phyloP scores from a whole-genome alignment of 768 basidiomycete species.

The Auricularia sp. region DNA sequence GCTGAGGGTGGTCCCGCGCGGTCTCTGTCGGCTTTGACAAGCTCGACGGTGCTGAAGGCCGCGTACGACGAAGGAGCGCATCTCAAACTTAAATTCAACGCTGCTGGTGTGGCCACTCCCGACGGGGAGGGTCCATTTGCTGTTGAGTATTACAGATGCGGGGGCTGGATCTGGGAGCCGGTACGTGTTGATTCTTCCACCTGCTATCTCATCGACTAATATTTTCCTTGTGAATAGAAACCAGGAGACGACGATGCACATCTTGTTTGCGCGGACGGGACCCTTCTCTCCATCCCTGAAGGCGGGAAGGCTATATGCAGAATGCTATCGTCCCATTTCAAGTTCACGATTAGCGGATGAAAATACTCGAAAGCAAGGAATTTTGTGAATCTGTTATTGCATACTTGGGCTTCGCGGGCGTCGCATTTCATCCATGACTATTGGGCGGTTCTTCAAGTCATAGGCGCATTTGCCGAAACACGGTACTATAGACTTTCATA shows the following conservation, averaged over 20 bases:
- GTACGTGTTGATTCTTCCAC: conserved; percentile 32
- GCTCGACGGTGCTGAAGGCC: conserved; percentile 42
- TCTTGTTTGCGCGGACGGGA: conserved; percentile 72
- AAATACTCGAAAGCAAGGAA: too few relatives aligned
- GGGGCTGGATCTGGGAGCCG: conserved; percentile 81
- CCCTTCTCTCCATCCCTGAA: conserved; percentile 48
- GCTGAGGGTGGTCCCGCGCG: conserved; percentile 35
- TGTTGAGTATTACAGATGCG: conserved; percentile 70
- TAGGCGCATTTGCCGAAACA: too few relatives aligned
- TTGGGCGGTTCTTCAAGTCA: too few relatives aligned
- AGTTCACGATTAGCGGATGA: neutral
- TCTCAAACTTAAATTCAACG: conserved; percentile 45
- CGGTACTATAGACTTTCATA: neutral
- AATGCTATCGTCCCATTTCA: conserved; percentile 15
- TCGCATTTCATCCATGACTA: too few relatives aligned
- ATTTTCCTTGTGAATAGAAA: conserved; percentile 35
- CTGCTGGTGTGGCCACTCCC: conserved; percentile 29
- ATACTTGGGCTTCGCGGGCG: too few relatives aligned
- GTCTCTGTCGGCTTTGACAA: conserved; percentile 40
- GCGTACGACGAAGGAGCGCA: conserved; percentile 78
- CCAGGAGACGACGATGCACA: conserved; percentile 47
- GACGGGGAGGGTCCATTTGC: conserved; percentile 38
- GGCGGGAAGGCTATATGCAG: conserved; percentile 50
- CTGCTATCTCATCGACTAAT: conserved; percentile 3
- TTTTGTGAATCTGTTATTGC: too few relatives aligned